Evolutionary conservation across 169 alveolate species (phyloP).

Genomic region (Plasmodium inui): DNA sequence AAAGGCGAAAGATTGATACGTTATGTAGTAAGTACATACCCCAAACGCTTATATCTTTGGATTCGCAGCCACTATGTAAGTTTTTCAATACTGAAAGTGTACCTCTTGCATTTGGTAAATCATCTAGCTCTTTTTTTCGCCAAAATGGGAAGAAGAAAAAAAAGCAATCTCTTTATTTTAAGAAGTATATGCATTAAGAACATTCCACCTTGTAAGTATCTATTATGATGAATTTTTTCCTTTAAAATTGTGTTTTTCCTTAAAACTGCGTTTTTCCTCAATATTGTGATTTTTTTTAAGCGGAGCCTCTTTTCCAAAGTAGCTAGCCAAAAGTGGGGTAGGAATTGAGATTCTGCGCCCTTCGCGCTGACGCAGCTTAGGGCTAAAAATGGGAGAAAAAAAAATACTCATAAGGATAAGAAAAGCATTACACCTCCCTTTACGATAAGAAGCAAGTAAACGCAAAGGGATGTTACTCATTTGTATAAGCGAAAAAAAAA

Average conservation of each 20-base stretch:
- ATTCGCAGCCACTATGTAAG: constrained; percentile 9
- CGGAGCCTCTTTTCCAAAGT: neutral
- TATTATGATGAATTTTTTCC: neutral
- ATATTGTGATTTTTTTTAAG: neutral
- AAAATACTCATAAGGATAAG: neutral
- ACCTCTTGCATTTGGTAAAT: constrained; percentile 20
- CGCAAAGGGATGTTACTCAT: neutral
- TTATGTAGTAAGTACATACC: constrained; percentile 78
- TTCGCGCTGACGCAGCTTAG: neutral
- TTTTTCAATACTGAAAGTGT: constrained; percentile 46
- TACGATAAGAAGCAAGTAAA: neutral
- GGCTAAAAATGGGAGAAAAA: neutral
- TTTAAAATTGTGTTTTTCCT: neutral
- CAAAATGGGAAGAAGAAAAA: neutral
- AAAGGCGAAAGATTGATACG: constrained; percentile 98
- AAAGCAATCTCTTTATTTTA: neutral
- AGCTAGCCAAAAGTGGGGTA: neutral
- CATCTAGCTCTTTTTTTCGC: neutral
- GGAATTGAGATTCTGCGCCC: neutral
- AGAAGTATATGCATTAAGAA: neutral
- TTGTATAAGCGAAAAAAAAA: neutral
- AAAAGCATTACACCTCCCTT: neutral
- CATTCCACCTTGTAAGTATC: neutral
- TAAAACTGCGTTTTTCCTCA: neutral
- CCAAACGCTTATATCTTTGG: neutral